phyloP scores from a whole-genome alignment of 208 protist genomes.

The Porcisia hertigi region DNA sequence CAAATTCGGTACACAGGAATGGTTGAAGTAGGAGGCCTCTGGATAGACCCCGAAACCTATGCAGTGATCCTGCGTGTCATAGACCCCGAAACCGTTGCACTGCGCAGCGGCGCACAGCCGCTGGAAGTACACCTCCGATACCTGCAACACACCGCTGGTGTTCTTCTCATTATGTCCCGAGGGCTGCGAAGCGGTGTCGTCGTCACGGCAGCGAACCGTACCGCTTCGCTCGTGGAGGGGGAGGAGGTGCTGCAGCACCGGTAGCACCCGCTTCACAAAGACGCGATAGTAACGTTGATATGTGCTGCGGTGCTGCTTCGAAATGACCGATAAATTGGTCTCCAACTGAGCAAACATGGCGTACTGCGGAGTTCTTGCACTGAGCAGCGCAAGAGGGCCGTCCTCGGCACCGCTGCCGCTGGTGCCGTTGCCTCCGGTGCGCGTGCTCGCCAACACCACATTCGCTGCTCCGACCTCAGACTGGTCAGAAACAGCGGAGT shows the following conservation, averaged over 20 bases:
- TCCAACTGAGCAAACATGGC: conserved; percentile 49
- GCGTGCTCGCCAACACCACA: neutral
- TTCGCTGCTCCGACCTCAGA: neutral
- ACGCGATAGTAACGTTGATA: conserved; percentile 59
- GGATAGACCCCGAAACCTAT: conserved; percentile 63
- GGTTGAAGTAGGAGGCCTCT: conserved; percentile 78
- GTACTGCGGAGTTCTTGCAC: conserved; percentile 37
- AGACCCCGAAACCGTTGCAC: conserved; percentile 76
- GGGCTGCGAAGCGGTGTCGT: neutral
- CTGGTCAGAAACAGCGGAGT: neutral
- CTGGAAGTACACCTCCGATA: conserved; percentile 48
- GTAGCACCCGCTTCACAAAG: conserved; percentile 51
- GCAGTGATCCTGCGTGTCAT: conserved; percentile 41
- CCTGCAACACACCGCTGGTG: neutral
- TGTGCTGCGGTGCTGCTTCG: conserved; percentile 43
- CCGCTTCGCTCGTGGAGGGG: neutral
- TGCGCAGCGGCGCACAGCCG: conserved; percentile 58
- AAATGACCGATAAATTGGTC: conserved; percentile 65
- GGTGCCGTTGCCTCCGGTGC: neutral
- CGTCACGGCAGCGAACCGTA: neutral
- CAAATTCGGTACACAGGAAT: conserved; percentile 71
- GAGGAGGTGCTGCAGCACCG: conserved; percentile 28
- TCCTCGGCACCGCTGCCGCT: neutral
- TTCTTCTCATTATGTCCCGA: neutral
- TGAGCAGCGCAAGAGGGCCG: neutral